Evolutionary conservation across 805 yeast genomes (phyloP).

Genomic region (Myxozyma nipponensis): DNA sequence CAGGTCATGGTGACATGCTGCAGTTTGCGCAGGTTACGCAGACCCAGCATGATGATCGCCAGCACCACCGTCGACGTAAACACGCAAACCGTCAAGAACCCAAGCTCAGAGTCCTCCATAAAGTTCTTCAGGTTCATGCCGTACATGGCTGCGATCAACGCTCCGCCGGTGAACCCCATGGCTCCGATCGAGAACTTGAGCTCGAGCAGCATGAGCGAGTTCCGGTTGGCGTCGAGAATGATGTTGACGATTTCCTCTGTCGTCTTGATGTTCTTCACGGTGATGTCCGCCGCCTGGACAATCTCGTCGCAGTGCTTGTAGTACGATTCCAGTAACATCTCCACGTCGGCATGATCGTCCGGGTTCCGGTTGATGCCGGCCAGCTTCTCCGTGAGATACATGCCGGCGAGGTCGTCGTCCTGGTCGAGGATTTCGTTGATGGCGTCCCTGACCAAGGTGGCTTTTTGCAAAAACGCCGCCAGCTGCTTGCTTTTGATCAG

Average conservation of each 20-base stretch:
- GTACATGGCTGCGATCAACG: slow-evolving; percentile 79
- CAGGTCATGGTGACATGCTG: slow-evolving; percentile 72
- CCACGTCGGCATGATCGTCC: slow-evolving; percentile 74
- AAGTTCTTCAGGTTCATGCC: slow-evolving; percentile 96
- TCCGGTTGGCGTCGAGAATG: slow-evolving; percentile 88
- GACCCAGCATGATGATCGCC: slow-evolving; percentile 50
- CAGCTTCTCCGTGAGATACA: slow-evolving; percentile 66
- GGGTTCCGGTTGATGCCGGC: slow-evolving; percentile 43
- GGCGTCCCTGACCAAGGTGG: slow-evolving; percentile 73
- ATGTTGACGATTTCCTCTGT: slow-evolving; percentile 95
- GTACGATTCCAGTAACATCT: slow-evolving; percentile 83
- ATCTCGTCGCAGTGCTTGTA: slow-evolving; percentile 89
- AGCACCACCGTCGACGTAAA: slow-evolving; percentile 45
- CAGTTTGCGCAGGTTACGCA: slow-evolving; percentile 56
- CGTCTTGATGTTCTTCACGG: slow-evolving; percentile 77
- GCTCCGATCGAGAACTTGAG: slow-evolving; percentile 78
- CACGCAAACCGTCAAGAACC: slow-evolving; percentile 53
- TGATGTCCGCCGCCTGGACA: slow-evolving; percentile 79
- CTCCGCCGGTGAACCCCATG: slow-evolving; percentile 72
- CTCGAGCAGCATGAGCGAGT: slow-evolving; percentile 80
- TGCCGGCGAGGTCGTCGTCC: slow-evolving; percentile 79
- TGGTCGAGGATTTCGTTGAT: slow-evolving; percentile 80
- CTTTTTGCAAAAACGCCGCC: slow-evolving; percentile 79
- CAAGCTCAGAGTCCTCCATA: slow-evolving; percentile 74
- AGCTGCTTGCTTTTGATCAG: slow-evolving; percentile 81